These are phyloP conservation scores for Amauroascus niger DNA, from an alignment of 2,329 filamentous ascomycete species.

Conservation along the genomic window DNA sequence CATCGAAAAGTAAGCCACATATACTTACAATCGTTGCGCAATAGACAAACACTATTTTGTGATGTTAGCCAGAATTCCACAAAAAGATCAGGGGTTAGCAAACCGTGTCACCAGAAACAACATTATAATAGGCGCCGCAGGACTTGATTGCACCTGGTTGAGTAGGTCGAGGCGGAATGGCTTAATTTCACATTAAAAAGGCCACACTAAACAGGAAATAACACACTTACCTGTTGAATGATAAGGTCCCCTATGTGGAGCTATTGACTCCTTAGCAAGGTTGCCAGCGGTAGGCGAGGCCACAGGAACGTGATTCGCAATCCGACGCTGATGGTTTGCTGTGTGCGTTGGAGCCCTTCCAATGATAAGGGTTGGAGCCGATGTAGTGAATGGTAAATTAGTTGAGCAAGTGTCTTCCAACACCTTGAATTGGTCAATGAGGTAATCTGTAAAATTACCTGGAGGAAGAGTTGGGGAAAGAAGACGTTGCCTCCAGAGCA, in stretches of 20 bases:
- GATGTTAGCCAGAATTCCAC: constrained; percentile 1
- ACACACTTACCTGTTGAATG: constrained; percentile 8
- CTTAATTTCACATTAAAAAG: constrained; percentile 2
- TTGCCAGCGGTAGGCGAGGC: not conserved
- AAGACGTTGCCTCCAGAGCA: constrained; percentile 18
- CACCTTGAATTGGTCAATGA: constrained; percentile 16
- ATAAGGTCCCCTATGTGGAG: constrained; percentile 2
- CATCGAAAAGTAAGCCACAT: not conserved
- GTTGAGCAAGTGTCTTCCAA: constrained; percentile 15
- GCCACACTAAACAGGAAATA: not conserved
- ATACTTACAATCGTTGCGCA: constrained; percentile 13
- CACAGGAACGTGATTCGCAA: not conserved
- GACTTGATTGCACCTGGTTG: constrained; percentile 14
- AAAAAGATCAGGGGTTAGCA: not conserved
- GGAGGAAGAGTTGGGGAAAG: constrained; percentile 15
- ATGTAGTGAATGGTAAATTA: constrained; percentile 10
- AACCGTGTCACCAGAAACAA: constrained; percentile 16
- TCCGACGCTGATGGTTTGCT: not conserved
- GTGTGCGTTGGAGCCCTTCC: not conserved
- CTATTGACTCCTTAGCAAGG: not conserved
- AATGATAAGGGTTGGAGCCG: constrained; percentile 12
- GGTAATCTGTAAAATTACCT: constrained; percentile 16
- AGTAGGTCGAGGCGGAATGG: constrained; percentile 12
- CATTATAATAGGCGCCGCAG: constrained; percentile 16
- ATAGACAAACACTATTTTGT: constrained; percentile 15